A percentile compares a stretch with the other conserved stretches of the same genome.
Evolutionary conservation across 2,329 filamentous ascomycete genomes (phyloP).

Genomic region (Cryphonectria radicalis): DNA sequence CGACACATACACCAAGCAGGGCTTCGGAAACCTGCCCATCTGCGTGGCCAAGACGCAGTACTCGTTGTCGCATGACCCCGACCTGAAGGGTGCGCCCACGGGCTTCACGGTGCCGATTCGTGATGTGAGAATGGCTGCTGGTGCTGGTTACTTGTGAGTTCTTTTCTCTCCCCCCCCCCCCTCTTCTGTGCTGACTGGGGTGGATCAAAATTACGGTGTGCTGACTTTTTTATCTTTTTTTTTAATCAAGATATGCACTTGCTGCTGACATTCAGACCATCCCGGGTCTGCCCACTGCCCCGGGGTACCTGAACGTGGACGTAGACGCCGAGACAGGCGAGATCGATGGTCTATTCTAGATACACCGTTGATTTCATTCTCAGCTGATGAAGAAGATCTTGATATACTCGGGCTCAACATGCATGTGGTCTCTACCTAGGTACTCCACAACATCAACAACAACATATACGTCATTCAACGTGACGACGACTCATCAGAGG

Average conservation of each 20-base stretch:
- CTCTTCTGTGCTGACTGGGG: not conserved
- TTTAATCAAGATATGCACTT: conserved; percentile 80
- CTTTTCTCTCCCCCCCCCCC: not conserved
- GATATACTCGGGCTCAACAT: not conserved
- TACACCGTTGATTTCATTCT: not conserved
- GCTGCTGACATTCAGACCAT: conserved; percentile 99
- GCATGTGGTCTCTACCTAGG: not conserved
- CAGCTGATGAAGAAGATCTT: not conserved
- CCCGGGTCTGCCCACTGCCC: conserved; percentile 90
- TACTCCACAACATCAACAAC: not conserved
- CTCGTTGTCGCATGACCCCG: conserved; percentile 89
- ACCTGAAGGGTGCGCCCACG: conserved; percentile 90
- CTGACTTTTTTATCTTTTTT: conserved; percentile 46
- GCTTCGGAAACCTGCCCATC: conserved; percentile 90
- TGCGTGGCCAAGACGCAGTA: conserved; percentile 99
- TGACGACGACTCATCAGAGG: conserved; percentile 12
- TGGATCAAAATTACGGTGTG: conserved; percentile 25
- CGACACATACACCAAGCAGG: conserved; percentile 90
- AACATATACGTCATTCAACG: conserved; percentile 9
- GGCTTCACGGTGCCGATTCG: conserved; percentile 95
- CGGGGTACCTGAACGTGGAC: conserved; percentile 94
- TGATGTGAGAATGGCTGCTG: conserved; percentile 91
- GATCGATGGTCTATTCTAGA: conserved; percentile 86
- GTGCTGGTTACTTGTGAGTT: conserved; percentile 85
- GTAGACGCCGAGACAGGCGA: conserved; percentile 81